Conservation (phyloP, 257 asterid species). For the Haberlea rhodopensis region DNA sequence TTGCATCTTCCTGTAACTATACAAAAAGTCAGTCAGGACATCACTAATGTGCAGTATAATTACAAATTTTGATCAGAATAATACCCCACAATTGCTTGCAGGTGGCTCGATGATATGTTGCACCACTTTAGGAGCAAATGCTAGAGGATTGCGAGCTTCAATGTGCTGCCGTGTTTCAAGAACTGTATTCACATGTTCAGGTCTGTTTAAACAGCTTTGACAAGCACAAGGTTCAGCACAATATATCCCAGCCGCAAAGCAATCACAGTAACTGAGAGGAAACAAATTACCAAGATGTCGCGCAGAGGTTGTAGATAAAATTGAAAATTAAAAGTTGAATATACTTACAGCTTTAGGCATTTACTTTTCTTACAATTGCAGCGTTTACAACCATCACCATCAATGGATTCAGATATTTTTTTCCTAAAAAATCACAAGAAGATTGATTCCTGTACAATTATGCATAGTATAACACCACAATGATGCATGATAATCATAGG, state of each 20-base stretch:
- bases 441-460: slow-evolving; percentile 21
- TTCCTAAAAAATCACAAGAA: slow-evolving; percentile 43
- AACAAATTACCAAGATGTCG: slow-evolving; percentile 23
- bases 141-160: slow-evolving; percentile 69
- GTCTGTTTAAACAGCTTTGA: slow-evolving; percentile 69
- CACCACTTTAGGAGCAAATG: slow-evolving; percentile 67
- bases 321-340: slow-evolving; percentile 16
- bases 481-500: slow-evolving; percentile 13
- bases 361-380: slow-evolving; percentile 79
- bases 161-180: slow-evolving; percentile 50
- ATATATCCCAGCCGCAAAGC: slow-evolving; percentile 77
- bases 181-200: slow-evolving; percentile 62
- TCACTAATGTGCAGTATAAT: slow-evolving; percentile 6
- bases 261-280: slow-evolving; percentile 70
- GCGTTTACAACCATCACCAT: slow-evolving; percentile 54
- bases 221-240: slow-evolving; percentile 74
- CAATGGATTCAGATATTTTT: slow-evolving; percentile 38
- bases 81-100: slow-evolving; percentile 45
- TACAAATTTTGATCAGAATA: slow-evolving; percentile 18
- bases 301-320: slow-evolving; percentile 21
- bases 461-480: slow-evolving; percentile 10
- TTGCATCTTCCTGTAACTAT: slow-evolving; percentile 48
- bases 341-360: slow-evolving; percentile 79
- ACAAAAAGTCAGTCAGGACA: slow-evolving; percentile 17
- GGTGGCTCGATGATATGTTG: slow-evolving; percentile 35